phyloP scores from a whole-genome alignment of 805 yeast genomes.

The Torulaspora quercuum region DNA sequence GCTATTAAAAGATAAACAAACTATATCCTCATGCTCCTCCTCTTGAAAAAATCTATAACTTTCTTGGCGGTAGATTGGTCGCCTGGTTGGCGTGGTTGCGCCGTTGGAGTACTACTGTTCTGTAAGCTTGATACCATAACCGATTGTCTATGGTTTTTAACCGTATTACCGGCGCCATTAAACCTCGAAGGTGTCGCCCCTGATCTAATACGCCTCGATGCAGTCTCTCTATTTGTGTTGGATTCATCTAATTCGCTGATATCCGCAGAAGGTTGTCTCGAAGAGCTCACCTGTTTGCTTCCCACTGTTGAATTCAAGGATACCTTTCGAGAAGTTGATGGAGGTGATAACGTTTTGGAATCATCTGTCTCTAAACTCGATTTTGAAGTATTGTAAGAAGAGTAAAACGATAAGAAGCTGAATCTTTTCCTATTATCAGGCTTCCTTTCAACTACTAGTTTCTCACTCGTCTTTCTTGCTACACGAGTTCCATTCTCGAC shows the following conservation, averaged over 20 bases:
- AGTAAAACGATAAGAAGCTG: conserved; percentile 41
- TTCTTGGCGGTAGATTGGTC: conserved; percentile 70
- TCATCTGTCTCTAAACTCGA: conserved; percentile 17
- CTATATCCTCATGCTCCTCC: conserved; percentile 48
- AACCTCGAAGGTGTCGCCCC: background rate
- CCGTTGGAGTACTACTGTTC: conserved; percentile 4
- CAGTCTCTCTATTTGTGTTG: background rate
- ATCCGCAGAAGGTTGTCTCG: conserved; percentile 3
- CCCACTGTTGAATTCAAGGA: conserved; percentile 1
- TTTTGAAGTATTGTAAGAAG: conserved; percentile 25
- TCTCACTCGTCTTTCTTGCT: conserved; percentile 2
- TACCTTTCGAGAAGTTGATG: conserved; percentile 3
- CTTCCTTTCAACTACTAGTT: conserved; percentile 3
- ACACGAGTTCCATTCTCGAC: no score
- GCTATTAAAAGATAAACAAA: no score
- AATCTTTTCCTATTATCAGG: conserved; percentile 36
- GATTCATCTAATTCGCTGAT: background rate
- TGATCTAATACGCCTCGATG: conserved; percentile 4
- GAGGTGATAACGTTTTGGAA: conserved; percentile 1
- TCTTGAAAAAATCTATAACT: conserved; percentile 73
- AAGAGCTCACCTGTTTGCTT: background rate
- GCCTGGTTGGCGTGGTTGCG: conserved; percentile 39
- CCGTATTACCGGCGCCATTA: background rate
- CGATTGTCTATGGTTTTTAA: conserved; percentile 14
- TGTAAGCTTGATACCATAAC: conserved; percentile 14